Evolutionary conservation across 2,329 filamentous ascomycete genomes (phyloP).

Genomic region (Plenodomus tracheiphilus): DNA sequence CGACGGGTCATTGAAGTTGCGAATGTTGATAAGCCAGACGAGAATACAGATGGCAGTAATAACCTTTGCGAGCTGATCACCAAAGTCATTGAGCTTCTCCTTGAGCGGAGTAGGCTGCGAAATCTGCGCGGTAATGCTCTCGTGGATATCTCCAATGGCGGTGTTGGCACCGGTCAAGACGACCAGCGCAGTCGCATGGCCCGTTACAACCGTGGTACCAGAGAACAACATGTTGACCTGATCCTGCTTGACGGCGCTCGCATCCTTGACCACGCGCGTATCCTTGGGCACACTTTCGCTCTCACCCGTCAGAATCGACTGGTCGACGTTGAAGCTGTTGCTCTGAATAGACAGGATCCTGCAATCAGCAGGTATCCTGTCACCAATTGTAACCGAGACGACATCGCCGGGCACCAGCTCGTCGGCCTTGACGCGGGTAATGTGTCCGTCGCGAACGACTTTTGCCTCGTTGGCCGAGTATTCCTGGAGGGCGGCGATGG

Average conservation of each 20-base stretch:
- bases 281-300: slow-evolving; percentile 96
- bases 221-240: slow-evolving; percentile 98
- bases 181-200: slow-evolving; percentile 88
- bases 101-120: slow-evolving; percentile 96
- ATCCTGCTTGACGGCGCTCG: slow-evolving; percentile 91
- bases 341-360: slow-evolving; percentile 86
- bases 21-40: slow-evolving; percentile 98
- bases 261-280: slow-evolving; percentile 68
- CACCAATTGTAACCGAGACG: slow-evolving; percentile 83
- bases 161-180: slow-evolving; percentile 87
- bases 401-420: slow-evolving; percentile 95
- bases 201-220: slow-evolving; percentile 94
- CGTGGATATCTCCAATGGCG: slow-evolving; percentile 97
- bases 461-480: slow-evolving; percentile 99
- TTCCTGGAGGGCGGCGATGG: slow-evolving; percentile 95
- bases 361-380: slow-evolving; percentile 94
- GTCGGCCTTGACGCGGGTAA: slow-evolving; percentile 88
- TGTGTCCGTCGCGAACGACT: slow-evolving; percentile 80
- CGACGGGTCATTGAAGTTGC: slow-evolving; percentile 92
- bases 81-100: slow-evolving; percentile 98
- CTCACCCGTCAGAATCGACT: slow-evolving; percentile 95
- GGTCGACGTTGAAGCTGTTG: slow-evolving; percentile 96
- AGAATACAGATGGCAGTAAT: slow-evolving; percentile 96
- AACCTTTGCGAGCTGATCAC: slow-evolving; percentile 93
- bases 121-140: slow-evolving; percentile 97